Evolutionary conservation across 2,329 filamentous ascomycete species (phyloP), one percentile per base, ranked within the genome.

Genomic region (Endocalyx cinctus): DNA sequence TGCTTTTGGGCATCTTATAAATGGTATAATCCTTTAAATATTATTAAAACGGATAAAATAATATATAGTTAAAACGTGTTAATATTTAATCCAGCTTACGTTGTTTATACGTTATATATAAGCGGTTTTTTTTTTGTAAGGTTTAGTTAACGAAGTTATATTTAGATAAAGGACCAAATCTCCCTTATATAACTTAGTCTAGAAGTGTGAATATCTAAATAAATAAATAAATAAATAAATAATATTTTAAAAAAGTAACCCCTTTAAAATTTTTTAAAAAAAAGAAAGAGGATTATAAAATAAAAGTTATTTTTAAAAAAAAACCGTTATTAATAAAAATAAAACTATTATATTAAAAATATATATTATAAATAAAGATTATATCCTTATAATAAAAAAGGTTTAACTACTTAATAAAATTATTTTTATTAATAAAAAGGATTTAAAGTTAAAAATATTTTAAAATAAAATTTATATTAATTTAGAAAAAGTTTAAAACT

Each of bases 91-190:
- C 20, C 12, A 27, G 17, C 26, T 4, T 7, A 17, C 14, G 25
- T 33, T 14, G 17, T 25, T 33, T 25, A 6, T 12, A 25, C 6
- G 6, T 15, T 25, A 33, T 10, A 5, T 33, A 33, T 33, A 25
- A 25, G 26, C 16, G 27, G 10, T n/a, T n/a, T n/a, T 13, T 25
- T 25, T 17, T 33, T 25, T 17, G 10, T 25, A 20, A 23, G 11
- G 16, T 25, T 33, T 33, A 25, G 26, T n/a, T n/a, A n/a, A n/a
- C n/a, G n/a, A n/a, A 33, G n/a, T 25, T 33, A 25, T 33, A 27
- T 27, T 8, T n/a, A 13, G 15, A 8, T 25, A 29, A 29, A 10
- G 10, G 10, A 17, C 17, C 25, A 14, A 33, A 26, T 25, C 4
- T 3, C 19, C 17, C 16, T 17, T 33, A 27, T 10, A 27, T 27